Evolutionary conservation across 805 yeast species (phyloP).

Genomic region (Sugiyamaella boreocaroliniensis): DNA sequence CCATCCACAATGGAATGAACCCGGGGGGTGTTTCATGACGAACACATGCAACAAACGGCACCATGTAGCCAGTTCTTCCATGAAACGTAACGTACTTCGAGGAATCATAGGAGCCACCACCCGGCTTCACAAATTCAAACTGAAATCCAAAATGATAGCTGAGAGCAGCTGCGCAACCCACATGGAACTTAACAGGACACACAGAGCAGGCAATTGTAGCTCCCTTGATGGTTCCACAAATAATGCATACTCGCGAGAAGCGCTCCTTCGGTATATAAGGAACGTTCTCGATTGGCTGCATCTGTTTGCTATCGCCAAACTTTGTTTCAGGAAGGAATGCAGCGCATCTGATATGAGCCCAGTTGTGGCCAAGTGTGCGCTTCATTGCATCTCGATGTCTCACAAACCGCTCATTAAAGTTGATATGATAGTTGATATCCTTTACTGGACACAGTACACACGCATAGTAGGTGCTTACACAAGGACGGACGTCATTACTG

Average conservation of each 20-base stretch:
- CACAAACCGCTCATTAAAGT: neutral
- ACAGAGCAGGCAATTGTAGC: slow-evolving; percentile 42
- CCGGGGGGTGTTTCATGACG: slow-evolving; percentile 19
- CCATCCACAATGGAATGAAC: slow-evolving; percentile 19
- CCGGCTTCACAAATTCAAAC: slow-evolving; percentile 25
- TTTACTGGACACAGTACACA: slow-evolving; percentile 61
- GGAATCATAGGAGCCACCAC: slow-evolving; percentile 19
- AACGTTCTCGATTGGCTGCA: slow-evolving; percentile 46
- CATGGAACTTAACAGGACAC: slow-evolving; percentile 41
- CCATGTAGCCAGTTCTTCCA: slow-evolving; percentile 20
- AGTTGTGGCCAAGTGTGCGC: slow-evolving; percentile 56
- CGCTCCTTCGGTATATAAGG: slow-evolving; percentile 25
- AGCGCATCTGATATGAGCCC: slow-evolving; percentile 78
- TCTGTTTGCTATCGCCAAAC: slow-evolving; percentile 34
- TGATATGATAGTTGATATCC: slow-evolving; percentile 42
- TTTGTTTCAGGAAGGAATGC: slow-evolving; percentile 43
- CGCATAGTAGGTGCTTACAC: slow-evolving; percentile 47
- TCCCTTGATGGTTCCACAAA: slow-evolving; percentile 50
- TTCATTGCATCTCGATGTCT: slow-evolving; percentile 60
- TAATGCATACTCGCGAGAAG: slow-evolving; percentile 28
- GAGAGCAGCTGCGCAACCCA: slow-evolving; percentile 51
- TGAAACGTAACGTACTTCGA: slow-evolving; percentile 17
- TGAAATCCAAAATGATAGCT: slow-evolving; percentile 51
- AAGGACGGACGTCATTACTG: slow-evolving; percentile 59
- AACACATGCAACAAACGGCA: slow-evolving; percentile 29